Percentiles rank a stretch among this genome's conserved stretches.
Conservation (phyloP, 23 red algal genomes). For the Gracilaria gracilis region DNA sequence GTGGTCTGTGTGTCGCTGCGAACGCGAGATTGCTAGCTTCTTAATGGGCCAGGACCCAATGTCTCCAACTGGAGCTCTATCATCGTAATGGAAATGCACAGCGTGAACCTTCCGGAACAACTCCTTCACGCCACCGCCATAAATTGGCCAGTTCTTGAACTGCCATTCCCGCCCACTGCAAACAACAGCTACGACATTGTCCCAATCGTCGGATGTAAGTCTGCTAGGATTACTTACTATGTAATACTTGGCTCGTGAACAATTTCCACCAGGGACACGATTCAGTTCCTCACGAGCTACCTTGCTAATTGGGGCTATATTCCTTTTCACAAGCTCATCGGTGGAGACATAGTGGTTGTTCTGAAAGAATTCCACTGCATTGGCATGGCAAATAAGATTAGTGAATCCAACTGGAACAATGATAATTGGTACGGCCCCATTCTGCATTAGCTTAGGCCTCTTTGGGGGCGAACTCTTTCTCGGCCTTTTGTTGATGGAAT, state of each 20-base stretch:
- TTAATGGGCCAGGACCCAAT: constrained; percentile 80
- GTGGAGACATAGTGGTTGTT: constrained; percentile 63
- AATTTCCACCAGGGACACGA: constrained; percentile 58
- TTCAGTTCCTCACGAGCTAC: constrained; percentile 41
- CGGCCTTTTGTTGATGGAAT: not conserved
- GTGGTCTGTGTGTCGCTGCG: constrained; percentile 77
- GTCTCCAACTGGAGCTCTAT: constrained; percentile 56
- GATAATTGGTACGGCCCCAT: constrained; percentile 73
- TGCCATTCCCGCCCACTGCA: constrained; percentile 92
- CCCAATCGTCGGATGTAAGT: constrained; percentile 83
- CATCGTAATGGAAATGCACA: constrained; percentile 93
- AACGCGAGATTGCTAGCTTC: constrained; percentile 69
- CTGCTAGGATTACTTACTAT: constrained; percentile 79
- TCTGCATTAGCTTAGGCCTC: constrained; percentile 18
- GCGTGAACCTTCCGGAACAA: constrained; percentile 74
- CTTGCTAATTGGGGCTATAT: constrained; percentile 24
- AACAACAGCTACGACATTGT: constrained; percentile 82
- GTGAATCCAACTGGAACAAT: constrained; percentile 76
- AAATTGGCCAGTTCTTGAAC: constrained; percentile 90
- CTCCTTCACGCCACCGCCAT: constrained; percentile 60
- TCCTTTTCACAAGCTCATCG: constrained; percentile 60
- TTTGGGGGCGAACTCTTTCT: constrained; percentile 14
- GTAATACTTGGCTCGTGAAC: constrained; percentile 69
- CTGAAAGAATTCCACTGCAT: constrained; percentile 78
- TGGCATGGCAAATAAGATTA: constrained; percentile 75